Conservation (phyloP, 139 green algal genomes). For the Pseudopediastrum boryanum region DNA sequence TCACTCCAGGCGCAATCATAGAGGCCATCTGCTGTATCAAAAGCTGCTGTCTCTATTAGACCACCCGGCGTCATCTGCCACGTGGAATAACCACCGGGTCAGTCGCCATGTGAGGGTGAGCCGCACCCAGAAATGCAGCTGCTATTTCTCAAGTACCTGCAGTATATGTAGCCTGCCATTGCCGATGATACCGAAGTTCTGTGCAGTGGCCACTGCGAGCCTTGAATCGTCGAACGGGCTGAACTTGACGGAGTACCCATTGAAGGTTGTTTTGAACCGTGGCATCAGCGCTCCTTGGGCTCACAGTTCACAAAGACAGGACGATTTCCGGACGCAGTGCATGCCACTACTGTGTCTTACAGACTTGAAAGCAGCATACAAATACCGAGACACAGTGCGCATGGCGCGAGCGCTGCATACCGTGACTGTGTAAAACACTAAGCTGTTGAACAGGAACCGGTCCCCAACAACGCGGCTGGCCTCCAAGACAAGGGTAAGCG, state of each 20-base stretch:
- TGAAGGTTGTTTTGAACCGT: constrained; percentile 74
- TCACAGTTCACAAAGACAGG: too few species aligned
- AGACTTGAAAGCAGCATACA: too few species aligned
- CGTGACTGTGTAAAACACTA: too few species aligned
- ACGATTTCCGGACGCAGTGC: too few species aligned
- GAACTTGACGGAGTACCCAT: constrained; percentile 89
- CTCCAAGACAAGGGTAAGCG: too few species aligned
- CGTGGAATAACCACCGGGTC: neutral
- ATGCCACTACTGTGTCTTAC: too few species aligned
- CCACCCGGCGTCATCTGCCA: constrained; percentile 75
- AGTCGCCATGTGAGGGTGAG: neutral
- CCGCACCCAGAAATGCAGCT: constrained; percentile 1
- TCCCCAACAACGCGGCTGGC: too few species aligned
- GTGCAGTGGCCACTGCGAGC: constrained; percentile 90
- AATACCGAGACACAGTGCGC: too few species aligned
- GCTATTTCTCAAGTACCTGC: constrained; percentile 58
- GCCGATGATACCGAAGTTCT: constrained; percentile 99
- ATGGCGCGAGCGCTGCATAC: too few species aligned
- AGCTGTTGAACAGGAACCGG: too few species aligned
- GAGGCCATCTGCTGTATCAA: constrained; percentile 95
- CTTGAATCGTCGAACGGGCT: constrained; percentile 85
- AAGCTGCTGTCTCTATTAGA: constrained; percentile 78
- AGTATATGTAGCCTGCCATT: constrained; percentile 94
- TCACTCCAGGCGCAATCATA: constrained; percentile 98
- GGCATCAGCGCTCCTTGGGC: constrained; percentile 34